Percentiles rank a stretch among this genome's conserved stretches.
These are phyloP conservation scores for Phytophthora ramorum DNA, from an alignment of 352 stramenopile genomes.

Conservation along the genomic window DNA sequence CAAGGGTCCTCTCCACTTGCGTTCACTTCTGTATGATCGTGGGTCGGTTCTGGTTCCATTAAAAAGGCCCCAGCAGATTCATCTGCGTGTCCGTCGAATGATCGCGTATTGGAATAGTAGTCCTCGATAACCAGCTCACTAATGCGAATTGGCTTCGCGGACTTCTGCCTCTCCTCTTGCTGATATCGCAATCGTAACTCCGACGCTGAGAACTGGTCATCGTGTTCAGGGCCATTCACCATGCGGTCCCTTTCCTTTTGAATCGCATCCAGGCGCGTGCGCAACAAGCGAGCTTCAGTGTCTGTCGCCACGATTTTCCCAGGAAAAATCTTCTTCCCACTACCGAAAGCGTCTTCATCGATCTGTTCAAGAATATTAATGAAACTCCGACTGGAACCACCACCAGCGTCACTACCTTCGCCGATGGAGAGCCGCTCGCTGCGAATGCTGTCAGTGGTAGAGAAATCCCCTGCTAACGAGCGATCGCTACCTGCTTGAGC, in stretches of 20 bases:
- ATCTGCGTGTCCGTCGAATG: slow-evolving; percentile 16
- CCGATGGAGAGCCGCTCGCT: slow-evolving; percentile 33
- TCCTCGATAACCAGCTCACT: slow-evolving; percentile 90
- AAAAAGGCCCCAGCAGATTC: slow-evolving; percentile 61
- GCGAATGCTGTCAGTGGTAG: slow-evolving; percentile 32
- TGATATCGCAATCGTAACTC: slow-evolving; percentile 63
- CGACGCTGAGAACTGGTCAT: slow-evolving; percentile 66
- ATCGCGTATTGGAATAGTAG: slow-evolving; percentile 67
- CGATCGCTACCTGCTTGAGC: not conserved
- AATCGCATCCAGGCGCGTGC: slow-evolving; percentile 76
- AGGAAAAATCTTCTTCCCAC: slow-evolving; percentile 70
- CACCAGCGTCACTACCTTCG: slow-evolving; percentile 17
- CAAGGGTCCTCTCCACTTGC: slow-evolving; percentile 54
- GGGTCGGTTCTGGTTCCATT: slow-evolving; percentile 48
- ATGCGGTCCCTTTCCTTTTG: slow-evolving; percentile 82
- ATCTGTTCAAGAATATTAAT: slow-evolving; percentile 80
- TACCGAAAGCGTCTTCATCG: slow-evolving; percentile 81
- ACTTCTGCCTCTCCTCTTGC: slow-evolving; percentile 51
- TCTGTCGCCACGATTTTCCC: slow-evolving; percentile 70
- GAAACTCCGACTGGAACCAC: slow-evolving; percentile 3
- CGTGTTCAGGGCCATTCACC: slow-evolving; percentile 40
- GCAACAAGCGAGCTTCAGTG: slow-evolving; percentile 83
- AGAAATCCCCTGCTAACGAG: slow-evolving; percentile 21
- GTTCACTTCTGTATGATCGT: not conserved
- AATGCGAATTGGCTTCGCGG: slow-evolving; percentile 56